Base-by-base conservation (phyloP, 805 yeast species). In the Lipomyces spencermartinsiae region DNA sequence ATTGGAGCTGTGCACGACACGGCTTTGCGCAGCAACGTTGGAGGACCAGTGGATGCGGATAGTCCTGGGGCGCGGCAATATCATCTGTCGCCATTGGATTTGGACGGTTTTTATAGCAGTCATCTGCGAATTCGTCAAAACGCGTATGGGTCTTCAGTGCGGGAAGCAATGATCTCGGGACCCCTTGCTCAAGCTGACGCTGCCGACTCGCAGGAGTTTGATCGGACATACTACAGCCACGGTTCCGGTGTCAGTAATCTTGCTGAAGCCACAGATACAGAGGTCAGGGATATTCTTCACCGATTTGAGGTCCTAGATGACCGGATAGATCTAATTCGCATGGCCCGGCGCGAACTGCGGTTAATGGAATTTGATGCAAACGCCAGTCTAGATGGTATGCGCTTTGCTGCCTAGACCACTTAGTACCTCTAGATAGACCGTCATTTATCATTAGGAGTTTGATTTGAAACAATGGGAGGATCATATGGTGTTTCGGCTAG, bases 31-130 rank as follows among this genome's bases (percentile, higher is more conserved):
- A 53, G 39, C 43, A 22, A 39, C 31, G 59, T n/a, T 14, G 39
- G 39, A 4, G 22, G 10, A 8, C 61, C n/a, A 4, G 37, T 16
- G 14, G 16, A 12, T 33, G 12, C 43, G n/a, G 29, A 22, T 8
- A 54, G 31, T 54, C 37, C 31, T 31, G 25, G 33, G 63, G 57
- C 34, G 49, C 43, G 59, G 53, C 16, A 16, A 55, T 53, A 53
- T 53, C 62, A 65, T 62, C 46, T 60, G 16, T 65, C 71, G 29
- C 66, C 70, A 7, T 51, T 68, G 19, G 71, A 68, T 39, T 61
- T 65, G 10, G 71, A 68, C 49, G 71, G 71, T n/a, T 68, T 56
- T 35, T 68, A 65, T 39, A 61, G 62, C 53, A 61, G 66, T 22
- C 53, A 66, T 1, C 37, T 65, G 46, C 64, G 71, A 2, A 49